These are phyloP conservation scores for Eustoma russellianum DNA, from an alignment of 257 asterid species.

Conservation along the genomic window DNA sequence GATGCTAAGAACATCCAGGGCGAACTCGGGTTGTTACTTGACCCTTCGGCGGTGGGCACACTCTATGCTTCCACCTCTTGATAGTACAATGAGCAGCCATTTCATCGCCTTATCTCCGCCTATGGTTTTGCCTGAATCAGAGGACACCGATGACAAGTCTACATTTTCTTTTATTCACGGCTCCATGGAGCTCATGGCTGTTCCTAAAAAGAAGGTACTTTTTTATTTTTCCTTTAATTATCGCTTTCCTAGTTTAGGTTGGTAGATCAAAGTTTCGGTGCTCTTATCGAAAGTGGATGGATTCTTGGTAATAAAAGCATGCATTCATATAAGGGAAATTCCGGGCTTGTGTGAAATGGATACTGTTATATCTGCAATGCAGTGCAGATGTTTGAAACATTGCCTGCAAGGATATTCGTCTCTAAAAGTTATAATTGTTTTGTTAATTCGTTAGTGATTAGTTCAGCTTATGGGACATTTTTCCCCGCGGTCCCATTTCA, in stretches of 20 bases:
- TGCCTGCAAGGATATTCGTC: too few relatives aligned
- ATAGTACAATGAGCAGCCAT: conserved; percentile 18
- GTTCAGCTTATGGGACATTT: too few relatives aligned
- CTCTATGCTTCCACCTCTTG: conserved; percentile 41
- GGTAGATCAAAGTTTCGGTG: too few relatives aligned
- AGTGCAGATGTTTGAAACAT: too few relatives aligned
- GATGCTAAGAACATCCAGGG: conserved; percentile 9
- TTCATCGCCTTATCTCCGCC: conserved; percentile 27
- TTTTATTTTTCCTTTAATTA: not conserved
- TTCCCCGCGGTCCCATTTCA: too few relatives aligned
- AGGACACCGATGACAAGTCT: conserved; percentile 14
- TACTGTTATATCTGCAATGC: too few relatives aligned
- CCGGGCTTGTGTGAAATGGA: not conserved
- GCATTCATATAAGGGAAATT: too few relatives aligned
- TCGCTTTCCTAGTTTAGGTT: not conserved
- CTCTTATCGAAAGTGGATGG: too few relatives aligned
- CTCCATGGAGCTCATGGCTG: conserved; percentile 83
- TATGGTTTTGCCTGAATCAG: conserved; percentile 45
- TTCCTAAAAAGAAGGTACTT: conserved; percentile 64
- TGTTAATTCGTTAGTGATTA: too few relatives aligned
- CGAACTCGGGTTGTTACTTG: conserved; percentile 2
- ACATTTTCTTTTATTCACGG: conserved; percentile 30
- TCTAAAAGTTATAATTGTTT: too few relatives aligned
- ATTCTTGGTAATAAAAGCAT: too few relatives aligned
- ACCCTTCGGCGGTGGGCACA: conserved; percentile 43